These are phyloP conservation scores for Metschnikowia chrysomelidarum DNA, from an alignment of 805 yeast genomes.

Conservation along the genomic window DNA sequence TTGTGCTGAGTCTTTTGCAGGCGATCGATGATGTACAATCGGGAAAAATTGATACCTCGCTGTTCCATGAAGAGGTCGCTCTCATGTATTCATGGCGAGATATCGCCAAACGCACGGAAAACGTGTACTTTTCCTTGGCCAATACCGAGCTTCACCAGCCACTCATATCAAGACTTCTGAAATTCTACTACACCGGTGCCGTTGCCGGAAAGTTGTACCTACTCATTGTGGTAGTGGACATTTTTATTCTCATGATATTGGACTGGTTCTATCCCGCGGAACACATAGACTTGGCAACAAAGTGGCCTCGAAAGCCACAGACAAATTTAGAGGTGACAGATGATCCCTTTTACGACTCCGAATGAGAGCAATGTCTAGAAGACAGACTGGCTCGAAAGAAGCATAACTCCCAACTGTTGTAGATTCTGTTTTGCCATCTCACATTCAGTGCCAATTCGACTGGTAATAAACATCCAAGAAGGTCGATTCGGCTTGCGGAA, in stretches of 20 bases:
- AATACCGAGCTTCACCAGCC: constrained; percentile 46
- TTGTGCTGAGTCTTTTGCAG: constrained; percentile 66
- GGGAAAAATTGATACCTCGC: constrained; percentile 63
- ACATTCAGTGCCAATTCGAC: too few relatives aligned
- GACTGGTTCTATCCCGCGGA: constrained; percentile 70
- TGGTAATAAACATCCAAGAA: too few relatives aligned
- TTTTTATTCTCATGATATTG: constrained; percentile 57
- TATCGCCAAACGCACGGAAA: constrained; percentile 82
- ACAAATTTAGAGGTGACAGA: background rate
- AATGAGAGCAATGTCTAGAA: too few relatives aligned
- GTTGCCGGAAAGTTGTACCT: constrained; percentile 88
- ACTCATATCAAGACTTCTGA: constrained; percentile 55
- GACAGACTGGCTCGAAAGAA: too few relatives aligned
- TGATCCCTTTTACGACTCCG: constrained; percentile 1
- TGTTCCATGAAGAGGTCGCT: constrained; percentile 74
- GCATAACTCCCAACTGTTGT: too few relatives aligned
- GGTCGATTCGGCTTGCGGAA: too few relatives aligned
- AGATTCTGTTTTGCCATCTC: too few relatives aligned
- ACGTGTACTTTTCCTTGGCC: constrained; percentile 61
- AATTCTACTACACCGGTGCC: constrained; percentile 67
- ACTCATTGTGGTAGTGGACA: constrained; percentile 77
- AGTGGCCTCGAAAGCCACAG: constrained; percentile 61
- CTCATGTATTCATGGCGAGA: constrained; percentile 90
- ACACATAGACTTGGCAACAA: constrained; percentile 68
- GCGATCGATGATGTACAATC: constrained; percentile 64